Evolutionary conservation across 192 early-diverging fungal genomes (phyloP).

Genomic region (Gigaspora rosea): DNA sequence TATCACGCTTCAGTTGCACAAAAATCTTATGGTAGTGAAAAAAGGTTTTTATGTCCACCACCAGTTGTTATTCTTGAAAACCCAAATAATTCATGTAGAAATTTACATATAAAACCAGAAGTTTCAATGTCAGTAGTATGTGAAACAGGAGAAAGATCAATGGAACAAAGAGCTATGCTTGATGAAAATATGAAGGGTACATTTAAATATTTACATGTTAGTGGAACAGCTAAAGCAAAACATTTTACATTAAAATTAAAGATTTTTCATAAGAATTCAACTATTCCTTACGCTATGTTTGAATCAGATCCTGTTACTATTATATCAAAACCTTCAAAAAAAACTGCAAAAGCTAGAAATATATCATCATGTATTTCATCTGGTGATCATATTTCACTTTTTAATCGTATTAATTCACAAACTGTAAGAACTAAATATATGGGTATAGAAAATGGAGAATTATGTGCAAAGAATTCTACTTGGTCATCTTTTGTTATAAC

Average conservation of each 20-base stretch:
- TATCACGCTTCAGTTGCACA: conserved; percentile 84
- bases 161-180: conserved; percentile 50
- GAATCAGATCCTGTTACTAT: conserved; percentile 77
- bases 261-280: conserved; percentile 49
- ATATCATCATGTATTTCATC: conserved; percentile 74
- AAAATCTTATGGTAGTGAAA: conserved; percentile 94
- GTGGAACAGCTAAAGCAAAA: conserved; percentile 79
- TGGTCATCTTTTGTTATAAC: conserved; percentile 66
- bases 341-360: conserved; percentile 82
- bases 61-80: conserved; percentile 66
- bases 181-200: conserved; percentile 60
- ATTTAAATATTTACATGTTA: conserved; percentile 78
- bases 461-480: conserved; percentile 62
- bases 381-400: conserved; percentile 77
- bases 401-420: conserved; percentile 92
- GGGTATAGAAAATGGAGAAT: conserved; percentile 56
- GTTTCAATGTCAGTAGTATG: conserved; percentile 65
- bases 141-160: conserved; percentile 48
- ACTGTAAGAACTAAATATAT: conserved; percentile 87
- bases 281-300: conserved; percentile 58
- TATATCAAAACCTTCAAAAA: conserved; percentile 93
- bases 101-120: conserved; percentile 54
- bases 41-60: conserved; percentile 80
- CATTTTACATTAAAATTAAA: conserved; percentile 72
- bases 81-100: conserved; percentile 38